Conservation (phyloP, 345 rosid species). For the Odontarrhena argentea region DNA sequence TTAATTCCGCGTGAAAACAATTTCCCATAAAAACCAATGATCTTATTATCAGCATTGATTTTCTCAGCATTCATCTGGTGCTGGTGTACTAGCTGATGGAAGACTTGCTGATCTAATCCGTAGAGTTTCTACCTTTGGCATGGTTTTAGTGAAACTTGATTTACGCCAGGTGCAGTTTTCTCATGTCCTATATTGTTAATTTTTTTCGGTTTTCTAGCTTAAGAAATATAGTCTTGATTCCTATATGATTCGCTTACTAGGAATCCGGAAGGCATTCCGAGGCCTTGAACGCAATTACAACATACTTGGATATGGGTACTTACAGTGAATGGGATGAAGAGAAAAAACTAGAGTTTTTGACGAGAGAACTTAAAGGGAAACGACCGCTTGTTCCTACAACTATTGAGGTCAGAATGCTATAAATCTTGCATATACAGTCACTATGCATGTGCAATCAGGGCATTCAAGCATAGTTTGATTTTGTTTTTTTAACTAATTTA, state of each 20-base stretch:
- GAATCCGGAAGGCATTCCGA: constrained; percentile 93
- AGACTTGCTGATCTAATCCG: constrained; percentile 89
- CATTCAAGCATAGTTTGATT: neutral
- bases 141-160: constrained; percentile 93
- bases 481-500: neutral
- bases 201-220: neutral
- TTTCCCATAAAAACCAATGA: neutral
- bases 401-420: constrained; percentile 60
- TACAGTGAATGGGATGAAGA: constrained; percentile 98
- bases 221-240: neutral
- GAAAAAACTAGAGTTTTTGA: constrained; percentile 78
- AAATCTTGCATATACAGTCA: too few species aligned
- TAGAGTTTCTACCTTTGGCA: constrained; percentile 86
- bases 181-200: neutral
- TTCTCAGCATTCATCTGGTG: constrained; percentile 82
- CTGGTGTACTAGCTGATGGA: constrained; percentile 91
- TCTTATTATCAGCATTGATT: constrained; percentile 10
- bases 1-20: neutral
- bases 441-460: neutral
- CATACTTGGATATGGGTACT: constrained; percentile 88
- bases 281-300: constrained; percentile 79
- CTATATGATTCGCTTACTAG: constrained; percentile 45
- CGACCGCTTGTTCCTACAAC: constrained; percentile 83
- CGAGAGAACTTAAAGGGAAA: constrained; percentile 88
- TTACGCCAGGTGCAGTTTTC: constrained; percentile 76